Evolutionary conservation across 805 yeast species (phyloP).

Genomic region (Lachancea mirantina): DNA sequence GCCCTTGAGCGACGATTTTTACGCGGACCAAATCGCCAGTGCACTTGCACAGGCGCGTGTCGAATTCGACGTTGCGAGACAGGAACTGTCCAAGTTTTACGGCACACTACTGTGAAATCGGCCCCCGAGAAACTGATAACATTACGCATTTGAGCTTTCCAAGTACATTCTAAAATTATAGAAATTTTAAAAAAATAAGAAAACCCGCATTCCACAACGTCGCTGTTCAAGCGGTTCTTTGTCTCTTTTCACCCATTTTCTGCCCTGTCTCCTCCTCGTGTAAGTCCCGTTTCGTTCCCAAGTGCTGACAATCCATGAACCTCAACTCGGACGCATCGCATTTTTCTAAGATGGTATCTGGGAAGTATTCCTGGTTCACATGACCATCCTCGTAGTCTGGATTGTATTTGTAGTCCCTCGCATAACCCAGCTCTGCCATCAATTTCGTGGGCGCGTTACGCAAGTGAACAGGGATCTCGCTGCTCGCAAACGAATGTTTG

Average conservation of each 20-base stretch:
- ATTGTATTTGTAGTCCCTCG: constrained; percentile 79
- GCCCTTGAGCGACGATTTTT: constrained; percentile 29
- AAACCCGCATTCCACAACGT: too few species aligned
- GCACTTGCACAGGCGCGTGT: constrained; percentile 43
- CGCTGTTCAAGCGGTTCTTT: too few species aligned
- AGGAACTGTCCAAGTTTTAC: constrained; percentile 42
- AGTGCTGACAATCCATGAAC: constrained; percentile 47
- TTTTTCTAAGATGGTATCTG: constrained; percentile 41
- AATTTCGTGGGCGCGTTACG: constrained; percentile 91
- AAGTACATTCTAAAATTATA: too few species aligned
- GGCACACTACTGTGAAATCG: constrained; percentile 26
- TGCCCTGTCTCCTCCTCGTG: too few species aligned
- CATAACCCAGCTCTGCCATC: constrained; percentile 85
- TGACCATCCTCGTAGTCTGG: constrained; percentile 70
- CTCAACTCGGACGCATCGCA: constrained; percentile 31
- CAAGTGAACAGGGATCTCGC: constrained; percentile 63
- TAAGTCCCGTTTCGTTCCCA: constrained; percentile 44
- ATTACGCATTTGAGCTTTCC: too few species aligned
- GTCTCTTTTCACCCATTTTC: too few species aligned
- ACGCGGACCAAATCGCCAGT: constrained; percentile 38
- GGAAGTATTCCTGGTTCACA: constrained; percentile 71
- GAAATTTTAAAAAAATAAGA: too few species aligned
- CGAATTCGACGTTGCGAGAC: constrained; percentile 40
- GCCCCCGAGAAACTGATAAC: too few species aligned
- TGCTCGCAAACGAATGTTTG: constrained; percentile 40